A percentile compares a stretch with the other conserved stretches of the same genome.
These are phyloP conservation scores for Casaregolazyma lundiana DNA, from an alignment of 1,139 yeast genomes.

Conservation along the genomic window DNA sequence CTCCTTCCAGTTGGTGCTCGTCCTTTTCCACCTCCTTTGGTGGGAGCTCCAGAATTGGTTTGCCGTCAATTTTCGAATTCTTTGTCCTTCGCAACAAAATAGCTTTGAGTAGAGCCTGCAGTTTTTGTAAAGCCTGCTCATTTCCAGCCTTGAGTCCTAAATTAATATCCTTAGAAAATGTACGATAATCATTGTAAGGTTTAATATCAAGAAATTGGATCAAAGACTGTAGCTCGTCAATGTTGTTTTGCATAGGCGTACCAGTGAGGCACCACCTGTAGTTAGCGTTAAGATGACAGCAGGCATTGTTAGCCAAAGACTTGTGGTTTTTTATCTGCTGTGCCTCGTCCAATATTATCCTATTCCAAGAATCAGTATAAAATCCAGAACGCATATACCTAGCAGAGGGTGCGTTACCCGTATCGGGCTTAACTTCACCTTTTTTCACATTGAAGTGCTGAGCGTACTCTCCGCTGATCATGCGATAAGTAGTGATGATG, in stretches of 20 bases:
- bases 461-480: slow-evolving; percentile 47
- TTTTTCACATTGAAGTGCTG: slow-evolving; percentile 28
- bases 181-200: slow-evolving; percentile 45
- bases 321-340: slow-evolving; percentile 76
- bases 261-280: slow-evolving; percentile 85
- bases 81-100: slow-evolving; percentile 78
- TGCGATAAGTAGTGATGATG: slow-evolving; percentile 73
- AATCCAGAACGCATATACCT: slow-evolving; percentile 53
- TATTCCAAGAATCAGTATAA: slow-evolving; percentile 51
- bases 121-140: slow-evolving; percentile 44
- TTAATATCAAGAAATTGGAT: slow-evolving; percentile 63
- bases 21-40: slow-evolving; percentile 50
- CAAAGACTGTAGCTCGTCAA: slow-evolving; percentile 76
- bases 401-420: slow-evolving; percentile 8
- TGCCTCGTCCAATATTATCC: slow-evolving; percentile 87
- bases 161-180: slow-evolving; percentile 57
- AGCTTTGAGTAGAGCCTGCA: slow-evolving; percentile 73
- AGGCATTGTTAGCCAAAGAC: slow-evolving; percentile 65
- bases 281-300: slow-evolving; percentile 48
- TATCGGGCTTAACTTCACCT: slow-evolving; percentile 28
- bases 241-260: slow-evolving; percentile 87
- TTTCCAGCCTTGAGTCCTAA: slow-evolving; percentile 47
- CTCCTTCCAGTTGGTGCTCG: slow-evolving; percentile 43
- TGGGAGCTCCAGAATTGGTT: slow-evolving; percentile 66
- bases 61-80: slow-evolving; percentile 68